Conservation (phyloP, 345 rosid species). For the Citrus mangshanensis region DNA sequence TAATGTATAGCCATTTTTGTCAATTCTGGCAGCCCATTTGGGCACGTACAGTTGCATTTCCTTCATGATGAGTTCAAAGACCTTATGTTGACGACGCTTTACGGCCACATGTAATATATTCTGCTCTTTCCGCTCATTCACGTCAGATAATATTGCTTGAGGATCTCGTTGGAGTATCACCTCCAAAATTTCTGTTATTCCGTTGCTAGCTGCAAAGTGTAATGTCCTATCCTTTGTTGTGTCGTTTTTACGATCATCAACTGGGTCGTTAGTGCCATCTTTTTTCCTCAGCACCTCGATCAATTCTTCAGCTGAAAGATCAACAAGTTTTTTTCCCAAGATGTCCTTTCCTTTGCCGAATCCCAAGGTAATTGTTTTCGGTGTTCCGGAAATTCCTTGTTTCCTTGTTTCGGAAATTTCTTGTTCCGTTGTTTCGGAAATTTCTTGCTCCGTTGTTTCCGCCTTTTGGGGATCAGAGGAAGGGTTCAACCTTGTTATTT, state of each 20-base stretch:
- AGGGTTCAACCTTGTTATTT: too few species aligned
- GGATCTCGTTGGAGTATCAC: background rate
- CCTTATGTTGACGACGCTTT: background rate
- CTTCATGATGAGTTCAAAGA: background rate
- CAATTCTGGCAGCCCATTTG: background rate
- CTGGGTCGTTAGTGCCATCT: too few species aligned
- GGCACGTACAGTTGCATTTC: background rate
- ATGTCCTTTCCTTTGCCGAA: background rate
- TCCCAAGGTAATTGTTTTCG: background rate
- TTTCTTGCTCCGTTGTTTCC: too few species aligned
- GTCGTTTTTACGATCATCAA: rapidly evolving
- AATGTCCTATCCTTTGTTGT: background rate
- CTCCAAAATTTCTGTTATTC: background rate
- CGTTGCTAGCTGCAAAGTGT: background rate
- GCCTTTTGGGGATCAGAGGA: too few species aligned
- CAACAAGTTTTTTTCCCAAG: background rate
- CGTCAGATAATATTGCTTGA: background rate
- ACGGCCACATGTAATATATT: background rate
- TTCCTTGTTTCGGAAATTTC: too few species aligned
- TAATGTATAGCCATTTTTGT: background rate
- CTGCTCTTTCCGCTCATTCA: background rate
- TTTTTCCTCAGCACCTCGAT: background rate
- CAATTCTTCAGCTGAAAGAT: background rate
- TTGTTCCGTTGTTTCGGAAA: too few species aligned
- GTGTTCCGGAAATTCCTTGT: too few species aligned